phyloP scores from a whole-genome alignment of 2,329 filamentous ascomycete species.

The Thielaviopsis ethacetica region DNA sequence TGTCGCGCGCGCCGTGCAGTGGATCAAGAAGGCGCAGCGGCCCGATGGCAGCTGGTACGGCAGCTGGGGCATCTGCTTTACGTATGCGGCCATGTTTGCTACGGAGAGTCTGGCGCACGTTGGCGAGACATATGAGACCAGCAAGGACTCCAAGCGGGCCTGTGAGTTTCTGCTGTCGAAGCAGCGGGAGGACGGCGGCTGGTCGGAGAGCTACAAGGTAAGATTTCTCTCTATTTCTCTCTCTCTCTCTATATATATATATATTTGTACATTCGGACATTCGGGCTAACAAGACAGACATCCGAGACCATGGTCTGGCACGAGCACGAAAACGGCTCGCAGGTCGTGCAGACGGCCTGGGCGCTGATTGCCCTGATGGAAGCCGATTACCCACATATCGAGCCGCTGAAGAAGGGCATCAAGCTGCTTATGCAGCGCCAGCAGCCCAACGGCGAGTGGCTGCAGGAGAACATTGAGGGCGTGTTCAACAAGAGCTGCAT shows the following conservation, averaged over 20 bases:
- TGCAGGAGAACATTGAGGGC: constrained; percentile 89
- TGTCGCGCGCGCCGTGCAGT: constrained; percentile 56
- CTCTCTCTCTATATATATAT: neutral
- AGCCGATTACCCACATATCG: constrained; percentile 61
- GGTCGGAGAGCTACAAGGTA: constrained; percentile 84
- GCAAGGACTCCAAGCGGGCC: constrained; percentile 50
- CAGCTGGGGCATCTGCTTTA: constrained; percentile 95
- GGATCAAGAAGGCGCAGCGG: constrained; percentile 66
- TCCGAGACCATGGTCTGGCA: constrained; percentile 63
- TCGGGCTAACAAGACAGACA: too few species aligned
- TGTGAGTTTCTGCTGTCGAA: constrained; percentile 76
- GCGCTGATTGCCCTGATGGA: constrained; percentile 68
- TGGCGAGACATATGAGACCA: constrained; percentile 68
- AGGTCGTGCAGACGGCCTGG: constrained; percentile 94
- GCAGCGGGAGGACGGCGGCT: constrained; percentile 80
- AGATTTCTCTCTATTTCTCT: too few species aligned
- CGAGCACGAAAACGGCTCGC: constrained; percentile 58
- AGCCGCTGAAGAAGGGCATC: constrained; percentile 57
- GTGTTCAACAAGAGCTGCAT: constrained; percentile 99
- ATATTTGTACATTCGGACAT: too few species aligned
- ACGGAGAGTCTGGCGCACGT: constrained; percentile 69
- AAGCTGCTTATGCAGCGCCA: constrained; percentile 73
- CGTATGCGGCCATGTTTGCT: constrained; percentile 93
- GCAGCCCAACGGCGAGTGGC: constrained; percentile 80
- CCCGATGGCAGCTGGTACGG: constrained; percentile 93